Evolutionary conservation across 2,329 filamentous ascomycete species (phyloP).

Genomic region (Penicillium frequentans): DNA sequence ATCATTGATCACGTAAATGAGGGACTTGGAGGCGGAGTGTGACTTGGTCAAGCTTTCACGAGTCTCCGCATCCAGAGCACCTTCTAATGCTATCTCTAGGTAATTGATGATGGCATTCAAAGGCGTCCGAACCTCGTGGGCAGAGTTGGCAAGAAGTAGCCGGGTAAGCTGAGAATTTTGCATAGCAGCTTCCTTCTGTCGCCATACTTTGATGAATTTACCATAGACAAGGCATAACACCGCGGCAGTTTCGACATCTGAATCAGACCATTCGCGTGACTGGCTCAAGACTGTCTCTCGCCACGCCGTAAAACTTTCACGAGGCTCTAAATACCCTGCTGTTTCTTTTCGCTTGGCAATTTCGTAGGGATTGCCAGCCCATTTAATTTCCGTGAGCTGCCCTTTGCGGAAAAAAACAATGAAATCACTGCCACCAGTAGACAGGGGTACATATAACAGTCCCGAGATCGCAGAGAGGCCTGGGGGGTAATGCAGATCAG

Average conservation of each 20-base stretch:
- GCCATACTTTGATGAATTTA: conserved; percentile 89
- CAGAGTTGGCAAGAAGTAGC: conserved; percentile 80
- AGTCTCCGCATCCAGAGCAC: conserved; percentile 74
- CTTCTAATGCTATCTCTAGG: conserved; percentile 85
- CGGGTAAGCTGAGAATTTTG: conserved; percentile 79
- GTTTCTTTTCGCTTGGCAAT: conserved; percentile 76
- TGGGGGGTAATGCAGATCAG: conserved; percentile 74
- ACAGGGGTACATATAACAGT: conserved; percentile 77
- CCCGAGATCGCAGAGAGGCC: conserved; percentile 79
- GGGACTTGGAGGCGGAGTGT: conserved; percentile 85
- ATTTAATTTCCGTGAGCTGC: conserved; percentile 79
- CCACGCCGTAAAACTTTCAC: conserved; percentile 80
- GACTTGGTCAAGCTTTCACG: conserved; percentile 81
- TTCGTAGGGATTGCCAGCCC: conserved; percentile 59
- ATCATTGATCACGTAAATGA: conserved; percentile 94
- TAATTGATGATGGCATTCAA: conserved; percentile 95
- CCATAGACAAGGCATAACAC: conserved; percentile 86
- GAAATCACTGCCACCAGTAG: conserved; percentile 73
- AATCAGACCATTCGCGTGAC: conserved; percentile 83
- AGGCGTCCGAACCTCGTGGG: conserved; percentile 87
- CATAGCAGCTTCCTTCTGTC: conserved; percentile 81
- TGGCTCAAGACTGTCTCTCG: conserved; percentile 77
- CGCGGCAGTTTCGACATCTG: conserved; percentile 84
- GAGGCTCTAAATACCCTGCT: conserved; percentile 71
- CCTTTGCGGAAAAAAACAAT: conserved; percentile 86